A percentile compares a stretch with the other conserved stretches of the same genome.
phyloP scores from a whole-genome alignment of 208 protist genomes.

The Acanthamoeba royreba region DNA sequence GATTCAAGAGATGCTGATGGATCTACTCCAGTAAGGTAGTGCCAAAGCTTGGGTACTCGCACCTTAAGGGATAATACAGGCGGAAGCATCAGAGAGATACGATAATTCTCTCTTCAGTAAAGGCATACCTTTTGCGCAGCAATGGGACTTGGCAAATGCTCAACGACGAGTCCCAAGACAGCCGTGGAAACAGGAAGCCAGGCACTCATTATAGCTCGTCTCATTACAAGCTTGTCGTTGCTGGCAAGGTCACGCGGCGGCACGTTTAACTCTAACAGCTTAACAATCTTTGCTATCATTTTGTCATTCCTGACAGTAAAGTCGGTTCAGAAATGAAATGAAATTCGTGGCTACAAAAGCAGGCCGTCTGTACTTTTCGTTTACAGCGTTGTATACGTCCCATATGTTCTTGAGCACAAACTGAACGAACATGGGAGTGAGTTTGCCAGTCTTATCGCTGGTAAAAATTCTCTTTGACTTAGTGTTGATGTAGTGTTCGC shows the following conservation, averaged over 20 bases:
- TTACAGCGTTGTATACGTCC: slow-evolving; percentile 90
- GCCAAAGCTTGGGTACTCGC: slow-evolving; percentile 33
- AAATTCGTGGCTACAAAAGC: neutral
- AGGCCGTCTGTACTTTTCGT: neutral
- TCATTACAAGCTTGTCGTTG: slow-evolving; percentile 53
- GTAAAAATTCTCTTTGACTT: slow-evolving; percentile 90
- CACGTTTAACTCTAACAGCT: slow-evolving; percentile 75
- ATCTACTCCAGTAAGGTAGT: neutral
- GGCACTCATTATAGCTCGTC: slow-evolving; percentile 80
- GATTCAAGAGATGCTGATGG: neutral
- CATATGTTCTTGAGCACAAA: slow-evolving; percentile 95
- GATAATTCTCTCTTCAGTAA: neutral
- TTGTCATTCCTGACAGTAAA: slow-evolving; percentile 58
- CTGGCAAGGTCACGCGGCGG: slow-evolving; percentile 54
- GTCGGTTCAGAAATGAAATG: neutral
- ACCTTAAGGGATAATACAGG: too few species aligned
- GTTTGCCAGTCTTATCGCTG: slow-evolving; percentile 74
- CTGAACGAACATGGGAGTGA: slow-evolving; percentile 92
- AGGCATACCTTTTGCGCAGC: slow-evolving; percentile 75
- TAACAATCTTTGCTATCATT: slow-evolving; percentile 81
- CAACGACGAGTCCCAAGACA: slow-evolving; percentile 85
- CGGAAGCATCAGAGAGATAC: neutral
- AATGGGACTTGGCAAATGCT: slow-evolving; percentile 86
- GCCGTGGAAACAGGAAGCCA: slow-evolving; percentile 94
- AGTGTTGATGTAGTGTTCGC: slow-evolving; percentile 92